These are phyloP conservation scores for Boletus rubescentipes DNA, from an alignment of 768 basidiomycete genomes.

Conservation along the genomic window DNA sequence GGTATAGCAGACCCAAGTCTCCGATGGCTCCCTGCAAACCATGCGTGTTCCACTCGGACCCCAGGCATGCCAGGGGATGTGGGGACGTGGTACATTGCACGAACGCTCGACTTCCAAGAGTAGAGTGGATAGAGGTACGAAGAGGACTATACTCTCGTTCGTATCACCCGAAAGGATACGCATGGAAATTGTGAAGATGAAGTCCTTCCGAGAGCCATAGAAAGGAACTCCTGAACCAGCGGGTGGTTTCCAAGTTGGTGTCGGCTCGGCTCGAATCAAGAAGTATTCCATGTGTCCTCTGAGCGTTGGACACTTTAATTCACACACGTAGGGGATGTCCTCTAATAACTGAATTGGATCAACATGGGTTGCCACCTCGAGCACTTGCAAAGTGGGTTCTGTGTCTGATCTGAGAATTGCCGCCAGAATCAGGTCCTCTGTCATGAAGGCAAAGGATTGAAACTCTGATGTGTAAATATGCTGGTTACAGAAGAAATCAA, in stretches of 20 bases:
- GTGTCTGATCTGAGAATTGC: slow-evolving; percentile 9
- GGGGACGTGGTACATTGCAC: not conserved
- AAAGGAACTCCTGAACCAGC: slow-evolving; percentile 17
- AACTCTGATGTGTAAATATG: slow-evolving; percentile 19
- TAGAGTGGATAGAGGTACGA: slow-evolving; percentile 33
- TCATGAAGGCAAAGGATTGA: slow-evolving; percentile 35
- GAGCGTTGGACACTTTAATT: slow-evolving; percentile 27
- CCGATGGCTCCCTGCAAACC: slow-evolving; percentile 26
- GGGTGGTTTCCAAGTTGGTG: slow-evolving; percentile 26
- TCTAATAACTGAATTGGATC: slow-evolving; percentile 5
- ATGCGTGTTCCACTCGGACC: slow-evolving; percentile 33
- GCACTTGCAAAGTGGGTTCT: slow-evolving; percentile 16
- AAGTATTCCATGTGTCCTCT: slow-evolving; percentile 17
- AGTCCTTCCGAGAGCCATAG: slow-evolving; percentile 24
- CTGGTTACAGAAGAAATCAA: slow-evolving; percentile 17
- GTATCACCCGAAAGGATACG: slow-evolving; percentile 7
- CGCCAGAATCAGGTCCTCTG: slow-evolving; percentile 30
- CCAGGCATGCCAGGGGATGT: slow-evolving; percentile 32
- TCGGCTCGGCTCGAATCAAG: slow-evolving; percentile 35
- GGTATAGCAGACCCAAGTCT: slow-evolving; percentile 37
- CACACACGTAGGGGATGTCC: slow-evolving; percentile 24
- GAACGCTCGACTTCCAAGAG: slow-evolving; percentile 24
- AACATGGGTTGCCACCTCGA: slow-evolving; percentile 15
- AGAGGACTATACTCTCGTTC: slow-evolving; percentile 23
- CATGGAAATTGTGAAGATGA: slow-evolving; percentile 34